Evolutionary conservation across 164 flowering plant species (phyloP), one percentile per base, ranked within the genome.

Genomic region (Cinnamomum chago): DNA sequence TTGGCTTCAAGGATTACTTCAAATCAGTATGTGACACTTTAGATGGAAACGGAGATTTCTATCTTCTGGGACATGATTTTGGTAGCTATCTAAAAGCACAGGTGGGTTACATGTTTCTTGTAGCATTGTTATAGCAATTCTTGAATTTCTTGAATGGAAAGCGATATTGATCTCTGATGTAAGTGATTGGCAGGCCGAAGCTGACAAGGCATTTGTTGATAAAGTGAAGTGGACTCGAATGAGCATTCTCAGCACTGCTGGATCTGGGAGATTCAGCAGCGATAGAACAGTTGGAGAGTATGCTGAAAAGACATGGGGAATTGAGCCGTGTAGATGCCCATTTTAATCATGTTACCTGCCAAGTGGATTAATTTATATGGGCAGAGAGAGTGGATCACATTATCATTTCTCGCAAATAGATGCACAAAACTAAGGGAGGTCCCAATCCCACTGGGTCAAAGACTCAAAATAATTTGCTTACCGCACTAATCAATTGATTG

Each of bases 61-160:
- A 85, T 79, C 87, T 88, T 60, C 85, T 88, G n/a, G 91, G 88
- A 67, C 58, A 77, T 65, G 91, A 88, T 76, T 88, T 88, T 67
- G 73, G 58, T 50, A 88, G 91, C 78, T 88, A 88, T 76, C 76
- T 88, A 12, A 88, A 86, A 76, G 91, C 91, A 40, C 89, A 88
- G 88, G 90, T 86, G 81, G 81, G 11, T 20, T 27, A 30, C 5
- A 22, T 27, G 50, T 27, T 58, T 58, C 25, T 25, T 50, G 3
- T 65, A 17, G 10, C 12, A 11, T 33, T 67, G 14, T 67, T 67
- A 67, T 67, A 30, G 2, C 15, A 27, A 14, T 13, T 5, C 14
- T 52, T 25, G 40, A 40, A n/a, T 65, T 12, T 50, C 70, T 17
- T 30, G 4, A 73, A 66, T 30, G 50, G 68, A 20, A 20, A 3